Evolutionary conservation across 1,284 basidiomycete species (phyloP), one percentile per base, ranked within the genome.

Genomic region (Veloboletus limbatus): DNA sequence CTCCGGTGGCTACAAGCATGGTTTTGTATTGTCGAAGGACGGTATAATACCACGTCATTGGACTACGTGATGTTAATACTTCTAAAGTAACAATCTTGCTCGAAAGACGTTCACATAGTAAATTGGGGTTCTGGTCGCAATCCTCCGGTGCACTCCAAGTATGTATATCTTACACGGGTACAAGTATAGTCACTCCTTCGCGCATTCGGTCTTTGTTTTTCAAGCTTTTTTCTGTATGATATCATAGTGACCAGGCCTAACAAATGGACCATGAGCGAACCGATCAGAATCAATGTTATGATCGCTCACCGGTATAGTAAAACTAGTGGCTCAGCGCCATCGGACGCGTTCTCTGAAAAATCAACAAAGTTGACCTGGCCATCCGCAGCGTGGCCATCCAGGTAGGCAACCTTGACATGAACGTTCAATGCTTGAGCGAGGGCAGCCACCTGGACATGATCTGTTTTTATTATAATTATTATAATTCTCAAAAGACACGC

Each of bases 361-460:
- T 81, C 72, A 31, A 90, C 82, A 69, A 91, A 90, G 54, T 82
- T 77, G 27, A 89, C 82, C 25, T 67, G 64, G 3, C 73, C 76
- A 8, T 69, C 63, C 3, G 63, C 42, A 25, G 73, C 73, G 21
- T 65, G 72, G 4, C 79, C 75, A 62, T 92, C 89, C 16, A 95
- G 75, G 66, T 93, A 93, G 5, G 90, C 90, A 27, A 93, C 77
- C 40, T 81, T 77, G 39, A 93, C 68, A 47, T 86, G 84, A 40
- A 89, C 68, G 31, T 76, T 69, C 24, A 94, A 68, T 0, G 84
- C 86, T 36, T 79, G 74, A 11, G 84, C 79, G 7, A 96, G 73
- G 1, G 92, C 92, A 47, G 79, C 81, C 54, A 95, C 88, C 59
- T 92, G 88, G 17, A 89, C 82, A 56, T 95, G 85, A 56, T 95